Base-by-base conservation (phyloP, 768 basidiomycete species). In the Lentinula sp. region DNA sequence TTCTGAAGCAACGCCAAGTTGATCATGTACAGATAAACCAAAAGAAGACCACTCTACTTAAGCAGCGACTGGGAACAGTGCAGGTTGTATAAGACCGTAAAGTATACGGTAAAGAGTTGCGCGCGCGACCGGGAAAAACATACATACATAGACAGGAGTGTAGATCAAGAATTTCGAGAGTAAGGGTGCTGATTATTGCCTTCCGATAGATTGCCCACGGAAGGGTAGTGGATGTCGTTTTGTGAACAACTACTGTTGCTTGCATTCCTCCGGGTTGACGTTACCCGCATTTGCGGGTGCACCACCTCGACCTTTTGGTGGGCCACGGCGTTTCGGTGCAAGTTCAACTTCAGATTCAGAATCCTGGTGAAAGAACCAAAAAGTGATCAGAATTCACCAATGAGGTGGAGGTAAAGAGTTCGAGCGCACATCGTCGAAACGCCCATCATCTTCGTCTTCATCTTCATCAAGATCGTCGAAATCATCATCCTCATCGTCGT, bases 261-360 rank as follows among this genome's bases (percentile, higher is more conserved):
- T 93, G 82, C 93, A 95, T 72, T 95, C 93, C 70, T 93, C 88
- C 1, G 91, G 85, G 70, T 91, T 87, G 60, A 80, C 80, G 65
- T 82, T 82, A 39, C 72, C 68, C n/a, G 71, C 73, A 50, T 73
- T 80, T 7, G 71, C 75, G 35, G 69, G 65, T 7, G 75, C 73
- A 18, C 74, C 79, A 43, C 75, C 77, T 60, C 83, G 80, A 54
- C 81, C 80, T 73, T 85, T 88, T 65, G 84, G 78, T 63, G 81
- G 80, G 23, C 73, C 82, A 59, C 84, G 83, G 61, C 84, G 80
- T 66, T 82, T 80, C 56, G 79, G 77, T 15, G 87, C 74, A 34
- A 46, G 42, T 18, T 89, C 88, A 15, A 75, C 82, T 21, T 92
- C 91, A 16, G 84, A 87, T 55, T 90, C 88, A 48, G 85, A 85